phyloP scores from a whole-genome alignment of 345 rosid species.

The Eutrema heterophyllum region DNA sequence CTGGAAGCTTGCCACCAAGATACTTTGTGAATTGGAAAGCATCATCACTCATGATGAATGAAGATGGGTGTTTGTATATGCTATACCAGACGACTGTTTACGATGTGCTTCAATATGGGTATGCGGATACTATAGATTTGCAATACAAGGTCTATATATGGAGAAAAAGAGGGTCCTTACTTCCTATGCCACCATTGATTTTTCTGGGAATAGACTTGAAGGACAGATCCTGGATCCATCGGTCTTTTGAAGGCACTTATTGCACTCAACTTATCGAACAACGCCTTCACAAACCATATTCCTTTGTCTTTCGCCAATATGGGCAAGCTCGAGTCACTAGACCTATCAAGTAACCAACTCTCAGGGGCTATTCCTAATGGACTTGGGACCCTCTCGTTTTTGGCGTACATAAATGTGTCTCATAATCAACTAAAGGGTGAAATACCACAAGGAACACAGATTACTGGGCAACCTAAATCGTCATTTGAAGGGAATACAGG shows the following conservation, averaged over 20 bases:
- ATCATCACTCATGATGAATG: not conserved
- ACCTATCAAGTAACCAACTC: constrained; percentile 10
- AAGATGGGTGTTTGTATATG: not conserved
- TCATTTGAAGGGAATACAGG: constrained; percentile 11
- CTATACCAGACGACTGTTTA: not conserved
- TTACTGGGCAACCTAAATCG: not conserved
- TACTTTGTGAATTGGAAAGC: constrained; percentile 2
- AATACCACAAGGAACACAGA: constrained; percentile 22
- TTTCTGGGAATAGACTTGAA: not conserved
- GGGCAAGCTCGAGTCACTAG: constrained; percentile 1
- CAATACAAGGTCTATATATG: constrained; percentile 1
- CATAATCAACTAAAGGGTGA: constrained; percentile 17
- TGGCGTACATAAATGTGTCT: not conserved
- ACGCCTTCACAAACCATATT: constrained; percentile 15
- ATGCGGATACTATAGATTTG: not conserved
- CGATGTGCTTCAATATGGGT: not conserved
- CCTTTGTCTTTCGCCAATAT: not conserved
- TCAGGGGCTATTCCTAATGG: constrained; percentile 1
- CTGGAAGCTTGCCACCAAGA: not conserved
- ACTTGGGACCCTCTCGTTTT: not conserved
- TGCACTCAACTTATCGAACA: constrained; percentile 18
- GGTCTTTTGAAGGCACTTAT: constrained; percentile 15
- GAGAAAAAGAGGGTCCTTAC: not conserved
- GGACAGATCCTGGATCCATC: not conserved
- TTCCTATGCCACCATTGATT: not conserved